Evolutionary conservation across 192 early-diverging fungal species (phyloP).

Genomic region (Rhizophagus clarus): DNA sequence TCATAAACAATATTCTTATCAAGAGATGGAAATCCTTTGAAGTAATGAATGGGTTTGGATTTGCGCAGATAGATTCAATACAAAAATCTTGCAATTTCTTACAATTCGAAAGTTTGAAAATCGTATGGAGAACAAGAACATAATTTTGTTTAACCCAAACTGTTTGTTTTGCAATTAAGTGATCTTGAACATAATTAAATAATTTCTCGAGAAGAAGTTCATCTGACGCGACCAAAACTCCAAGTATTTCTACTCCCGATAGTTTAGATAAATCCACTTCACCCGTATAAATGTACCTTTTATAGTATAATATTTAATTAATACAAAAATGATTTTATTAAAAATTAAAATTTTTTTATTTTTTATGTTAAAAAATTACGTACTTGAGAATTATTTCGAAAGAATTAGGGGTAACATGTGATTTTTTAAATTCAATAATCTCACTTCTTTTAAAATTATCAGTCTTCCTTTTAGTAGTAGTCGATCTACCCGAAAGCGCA

Average conservation of each 20-base stretch:
- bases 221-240: constrained; percentile 11
- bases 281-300: constrained; percentile 22
- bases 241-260: constrained; percentile 2
- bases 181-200: constrained; percentile 11
- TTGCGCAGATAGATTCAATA: constrained; percentile 13
- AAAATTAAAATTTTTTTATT: too few relatives aligned
- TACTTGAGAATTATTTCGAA: too few relatives aligned
- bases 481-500: too few relatives aligned
- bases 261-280: constrained; percentile 10
- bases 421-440: too few relatives aligned
- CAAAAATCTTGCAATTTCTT: constrained; percentile 5
- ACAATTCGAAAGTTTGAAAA: not conserved
- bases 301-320: too few relatives aligned
- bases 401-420: too few relatives aligned
- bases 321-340: too few relatives aligned
- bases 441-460: too few relatives aligned
- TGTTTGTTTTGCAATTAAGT: constrained; percentile 10
- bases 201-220: constrained; percentile 11
- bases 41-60: constrained; percentile 2
- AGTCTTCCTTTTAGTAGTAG: too few relatives aligned
- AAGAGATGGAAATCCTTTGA: not conserved
- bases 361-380: too few relatives aligned
- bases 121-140: not conserved
- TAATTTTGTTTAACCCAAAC: constrained; percentile 1
- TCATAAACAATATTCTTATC: too few relatives aligned